Evolutionary conservation across 306 rosid species (phyloP), one percentile per base, ranked within the genome.

Genomic region (Neltuma alba): DNA sequence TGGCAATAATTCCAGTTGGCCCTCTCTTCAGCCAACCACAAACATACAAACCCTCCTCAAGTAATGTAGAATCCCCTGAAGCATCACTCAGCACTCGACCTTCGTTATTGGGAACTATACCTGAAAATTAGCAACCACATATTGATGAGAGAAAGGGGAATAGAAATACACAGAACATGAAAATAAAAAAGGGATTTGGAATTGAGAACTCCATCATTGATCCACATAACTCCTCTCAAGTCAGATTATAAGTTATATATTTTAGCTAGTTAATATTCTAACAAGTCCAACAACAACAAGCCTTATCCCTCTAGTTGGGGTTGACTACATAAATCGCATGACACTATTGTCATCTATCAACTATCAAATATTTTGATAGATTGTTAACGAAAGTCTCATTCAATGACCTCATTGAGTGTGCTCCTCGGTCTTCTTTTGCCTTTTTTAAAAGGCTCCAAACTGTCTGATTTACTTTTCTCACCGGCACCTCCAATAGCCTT

Each of bases 11-110:
- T 77, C 99, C 98, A n/a, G 92, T 91, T n/a, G 98, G 99, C 67
- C 96, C 98, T 88, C 99, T 89, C 89, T 92, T 92, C 87, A 95
- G 89, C 98, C 99, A 92, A 66, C 99, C 99, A 76, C 97, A 89
- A 70, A 91, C 96, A 81, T 92, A 92, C 81, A 95, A 89, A 80
- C 96, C 97, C 79, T 89, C 87, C 88, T 89, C 99, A 45, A 81
- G 68, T 50, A 37, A 82, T 31, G 82, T 42, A 30, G 86, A 71
- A 75, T 88, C 87, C 63, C 81, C 88, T 25, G 76, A 79, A 27
- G 85, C n/a, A 77, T 83, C 84, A 61, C 84, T 70, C 41, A 89
- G 52, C 86, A 92, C 97, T 84, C 94, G 91, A 79, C 99, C 97
- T 75, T 89, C 81, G 25, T 79, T 72, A 86, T 92, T 95, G 60